Evolutionary conservation across 2,329 filamentous ascomycete genomes (phyloP), one percentile per base, ranked within the genome.

Genomic region (Diplodia sapinea): DNA sequence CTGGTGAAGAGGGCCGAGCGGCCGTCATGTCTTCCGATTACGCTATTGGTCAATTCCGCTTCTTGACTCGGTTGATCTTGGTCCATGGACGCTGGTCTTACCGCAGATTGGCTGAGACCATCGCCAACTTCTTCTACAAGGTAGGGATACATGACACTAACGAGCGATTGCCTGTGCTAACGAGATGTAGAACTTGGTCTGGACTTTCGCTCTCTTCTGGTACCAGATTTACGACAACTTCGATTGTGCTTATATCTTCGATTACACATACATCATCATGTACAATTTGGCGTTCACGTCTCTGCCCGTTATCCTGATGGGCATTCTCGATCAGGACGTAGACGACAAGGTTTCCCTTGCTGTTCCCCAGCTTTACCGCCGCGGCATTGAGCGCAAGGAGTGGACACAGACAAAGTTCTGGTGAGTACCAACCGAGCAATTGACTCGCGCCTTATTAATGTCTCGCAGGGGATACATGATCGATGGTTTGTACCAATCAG

Each of bases 121-220:
- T 96, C 74, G 93, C 93, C 78, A 99, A 99, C 79, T 99, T 99
- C 85, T 99, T 99, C 84, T 99, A 98, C 88, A 99, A 99, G 54
- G 54, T 57, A 26, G 11, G 13, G 12, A 40, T 33, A 17, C 15
- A 15, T 26, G 7, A 33, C 83, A 87, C 88, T 77, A 9, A 38
- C 9, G 9, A 26, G 20, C 20, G 5, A 57, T 40, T 56, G 13
- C 20, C 12, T 40, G 33, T 20, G 31, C 68, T 23, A 72, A 89
- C 20, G 23, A 20, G 33, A 26, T 13, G 9, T 20, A 57, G 90
- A 99, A 98, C 83, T 91, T 99, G 80, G 91, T 98, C 64, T 99
- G 95, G 95, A 95, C 93, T 0, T 94, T 97, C 76, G 87, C 91
- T 52, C 91, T 99, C 68, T 97, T 98, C 85, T 98, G 94, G 94